Base-by-base conservation (phyloP, 176 grass and related monocot genomes). In the Luzula sylvatica region DNA sequence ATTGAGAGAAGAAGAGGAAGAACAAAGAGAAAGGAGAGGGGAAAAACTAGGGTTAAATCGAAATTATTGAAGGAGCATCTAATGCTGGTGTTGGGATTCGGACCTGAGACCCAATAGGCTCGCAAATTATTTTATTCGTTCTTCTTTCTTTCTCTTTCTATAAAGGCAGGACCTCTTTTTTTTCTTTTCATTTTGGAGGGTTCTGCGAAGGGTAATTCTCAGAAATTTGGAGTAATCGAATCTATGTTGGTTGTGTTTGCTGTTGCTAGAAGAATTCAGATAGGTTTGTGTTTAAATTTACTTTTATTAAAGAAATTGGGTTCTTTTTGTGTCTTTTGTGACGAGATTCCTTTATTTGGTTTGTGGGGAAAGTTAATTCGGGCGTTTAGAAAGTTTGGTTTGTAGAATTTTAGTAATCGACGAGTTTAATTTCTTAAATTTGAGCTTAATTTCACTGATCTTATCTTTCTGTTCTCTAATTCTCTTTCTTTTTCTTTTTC, bases 81-180 rank as follows among this genome's bases (percentile, higher is more conserved):
- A 66, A 66, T 66, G 63, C 63, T 52, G 27, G 28, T 53, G n/a
- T 56, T 56, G 50, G 8, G 65, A 56, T 56, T 69, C 65, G 15
- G 42, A 55, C 22, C 25, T 3, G 42, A 29, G 65, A 42, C 24
- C 46, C 19, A 0, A 23, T 67, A 53, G 50, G 30, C 38, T 67
- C 20, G 26, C 19, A 30, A 47, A 38, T 38, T 52, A 52, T 60
- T 60, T 60, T 53, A 50, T 50, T 52, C 22, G 46, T 35, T 29
- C 7, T 8, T 45, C 17, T 45, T 25, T 27, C 15, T 29, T 26
- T 13, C 29, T 18, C 39, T 20, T 20, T 40, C 56, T 42, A 50
- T 20, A 15, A 66, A 66, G 62, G 18, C 19, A 18, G 38, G 26
- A 27, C 46, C 25, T 52, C 9, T 42, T 11, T n/a, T n/a, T 35